phyloP scores from a whole-genome alignment of 108 stramenopile genomes.

The Discostella stelligeroides region DNA sequence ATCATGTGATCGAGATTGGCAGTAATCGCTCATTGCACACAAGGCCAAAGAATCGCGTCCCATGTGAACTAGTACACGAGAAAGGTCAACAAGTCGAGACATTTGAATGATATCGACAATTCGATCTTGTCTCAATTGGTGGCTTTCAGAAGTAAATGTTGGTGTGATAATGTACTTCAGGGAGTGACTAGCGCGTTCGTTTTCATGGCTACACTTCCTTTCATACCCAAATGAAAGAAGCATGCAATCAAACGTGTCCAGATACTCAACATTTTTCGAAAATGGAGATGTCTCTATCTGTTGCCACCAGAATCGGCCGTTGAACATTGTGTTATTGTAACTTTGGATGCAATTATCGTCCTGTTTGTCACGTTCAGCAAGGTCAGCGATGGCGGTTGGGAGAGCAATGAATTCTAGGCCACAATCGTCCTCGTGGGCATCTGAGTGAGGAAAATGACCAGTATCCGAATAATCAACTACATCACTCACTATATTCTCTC shows the following conservation, averaged over 20 bases:
- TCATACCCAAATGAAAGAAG: conserved; percentile 35
- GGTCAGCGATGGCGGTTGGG: conserved; percentile 3
- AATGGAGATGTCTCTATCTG: neutral
- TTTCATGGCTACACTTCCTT: neutral
- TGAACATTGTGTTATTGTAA: conserved; percentile 8
- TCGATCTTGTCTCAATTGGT: neutral
- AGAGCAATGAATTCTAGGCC: conserved; percentile 30
- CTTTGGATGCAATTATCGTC: conserved; percentile 3
- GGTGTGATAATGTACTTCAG: neutral
- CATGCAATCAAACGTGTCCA: conserved; percentile 12
- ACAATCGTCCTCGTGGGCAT: neutral
- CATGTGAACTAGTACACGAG: conserved; percentile 37
- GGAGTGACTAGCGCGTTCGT: neutral
- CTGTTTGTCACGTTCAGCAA: neutral
- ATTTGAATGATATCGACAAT: conserved; percentile 7
- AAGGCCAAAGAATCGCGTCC: conserved; percentile 39
- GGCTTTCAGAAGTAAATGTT: neutral
- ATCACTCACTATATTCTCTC: no score
- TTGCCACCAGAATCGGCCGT: conserved; percentile 40
- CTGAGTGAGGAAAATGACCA: no score
- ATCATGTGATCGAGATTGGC: neutral
- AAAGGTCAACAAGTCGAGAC: conserved; percentile 39
- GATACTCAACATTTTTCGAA: neutral
- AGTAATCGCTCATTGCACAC: conserved; percentile 1
- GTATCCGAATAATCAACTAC: no score